Percentiles rank a stretch among this genome's conserved stretches.
Evolutionary conservation across 164 flowering plant genomes (phyloP).

Genomic region (Tetrastigma voinierianum): DNA sequence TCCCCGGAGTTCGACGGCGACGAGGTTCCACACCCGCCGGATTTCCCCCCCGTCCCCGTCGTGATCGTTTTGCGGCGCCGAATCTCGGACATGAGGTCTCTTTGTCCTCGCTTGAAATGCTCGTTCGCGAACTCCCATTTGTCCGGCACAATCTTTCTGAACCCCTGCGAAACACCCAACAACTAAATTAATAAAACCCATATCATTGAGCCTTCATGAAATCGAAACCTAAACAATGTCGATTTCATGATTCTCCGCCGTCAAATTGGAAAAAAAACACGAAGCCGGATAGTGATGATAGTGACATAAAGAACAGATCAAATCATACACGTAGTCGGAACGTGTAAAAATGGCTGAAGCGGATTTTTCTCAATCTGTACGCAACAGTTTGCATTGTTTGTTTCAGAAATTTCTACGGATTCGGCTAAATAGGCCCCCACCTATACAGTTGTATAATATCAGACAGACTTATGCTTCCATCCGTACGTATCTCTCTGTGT

Average conservation of each 20-base stretch:
- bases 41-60: conserved; percentile 11
- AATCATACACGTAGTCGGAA: too few species aligned
- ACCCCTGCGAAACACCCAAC: conserved; percentile 44
- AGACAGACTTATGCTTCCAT: too few species aligned
- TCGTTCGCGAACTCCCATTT: conserved; percentile 80
- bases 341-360: too few species aligned
- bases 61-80: conserved; percentile 59
- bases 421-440: too few species aligned
- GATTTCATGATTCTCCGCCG: too few species aligned
- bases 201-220: too few species aligned
- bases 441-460: too few species aligned
- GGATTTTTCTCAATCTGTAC: background rate
- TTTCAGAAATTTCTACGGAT: too few species aligned
- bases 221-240: too few species aligned
- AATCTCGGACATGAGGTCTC: conserved; percentile 49
- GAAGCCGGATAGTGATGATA: background rate
- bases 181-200: too few species aligned
- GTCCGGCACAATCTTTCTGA: conserved; percentile 68
- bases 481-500: too few species aligned
- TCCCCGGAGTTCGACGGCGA: conserved; percentile 57
- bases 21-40: conserved; percentile 13
- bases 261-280: background rate
- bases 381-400: background rate
- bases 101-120: conserved; percentile 47
- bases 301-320: background rate